Percentiles rank a stretch among this genome's conserved stretches.
Evolutionary conservation across 2,329 filamentous ascomycete genomes (phyloP).

Genomic region (Pseudopyricularia cyperi): DNA sequence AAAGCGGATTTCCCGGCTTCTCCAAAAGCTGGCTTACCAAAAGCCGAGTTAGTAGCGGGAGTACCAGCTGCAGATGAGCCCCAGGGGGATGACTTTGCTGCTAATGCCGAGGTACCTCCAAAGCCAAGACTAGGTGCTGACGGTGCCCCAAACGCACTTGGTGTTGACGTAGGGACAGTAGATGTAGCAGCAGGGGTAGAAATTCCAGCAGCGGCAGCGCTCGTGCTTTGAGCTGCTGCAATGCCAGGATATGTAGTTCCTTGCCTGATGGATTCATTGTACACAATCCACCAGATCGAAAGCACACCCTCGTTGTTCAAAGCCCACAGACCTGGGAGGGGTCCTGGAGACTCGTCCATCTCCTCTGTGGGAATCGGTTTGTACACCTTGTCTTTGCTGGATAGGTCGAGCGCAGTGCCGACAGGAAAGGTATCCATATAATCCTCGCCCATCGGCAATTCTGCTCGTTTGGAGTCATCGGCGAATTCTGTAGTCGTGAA

Average conservation of each 20-base stretch:
- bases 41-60: conserved; percentile 21
- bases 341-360: conserved; percentile 64
- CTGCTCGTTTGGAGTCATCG: conserved; percentile 63
- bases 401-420: conserved; percentile 74
- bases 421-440: conserved; percentile 63
- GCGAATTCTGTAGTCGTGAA: conserved; percentile 63
- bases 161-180: conserved; percentile 8
- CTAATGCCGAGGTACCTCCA: conserved; percentile 33
- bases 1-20: conserved; percentile 15
- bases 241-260: conserved; percentile 64
- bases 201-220: conserved; percentile 7
- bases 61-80: conserved; percentile 17
- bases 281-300: conserved; percentile 82
- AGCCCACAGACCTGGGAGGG: conserved; percentile 71
- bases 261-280: conserved; percentile 70
- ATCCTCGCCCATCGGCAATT: conserved; percentile 57
- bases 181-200: conserved; percentile 18
- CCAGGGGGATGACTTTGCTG: conserved; percentile 40
- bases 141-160: conserved; percentile 29
- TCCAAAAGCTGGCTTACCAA: conserved; percentile 32
- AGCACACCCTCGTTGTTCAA: conserved; percentile 84
- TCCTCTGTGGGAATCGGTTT: conserved; percentile 66
- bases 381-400: conserved; percentile 62
- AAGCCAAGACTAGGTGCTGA: conserved; percentile 27
- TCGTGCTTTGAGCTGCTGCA: conserved; percentile 26